These are phyloP conservation scores for Gracilaria gracilis DNA, from an alignment of 23 red algal species.

Conservation along the genomic window DNA sequence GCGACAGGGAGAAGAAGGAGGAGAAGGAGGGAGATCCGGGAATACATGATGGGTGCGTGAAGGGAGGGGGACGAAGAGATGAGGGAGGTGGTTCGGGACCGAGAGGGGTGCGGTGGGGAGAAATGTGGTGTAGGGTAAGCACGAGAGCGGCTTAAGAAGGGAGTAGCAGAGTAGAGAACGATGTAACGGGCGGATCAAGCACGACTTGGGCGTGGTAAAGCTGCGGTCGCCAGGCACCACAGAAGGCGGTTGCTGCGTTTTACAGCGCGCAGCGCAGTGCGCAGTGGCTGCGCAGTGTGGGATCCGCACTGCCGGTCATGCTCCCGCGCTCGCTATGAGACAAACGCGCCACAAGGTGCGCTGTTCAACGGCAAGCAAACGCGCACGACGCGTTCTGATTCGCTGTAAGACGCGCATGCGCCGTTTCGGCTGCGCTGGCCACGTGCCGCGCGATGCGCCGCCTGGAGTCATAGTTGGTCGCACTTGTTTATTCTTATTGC, in stretches of 20 bases:
- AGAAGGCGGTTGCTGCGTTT: background rate
- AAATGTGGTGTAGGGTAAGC: background rate
- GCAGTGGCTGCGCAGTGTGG: too few relatives aligned
- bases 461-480: too few relatives aligned
- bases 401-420: background rate
- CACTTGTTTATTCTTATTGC: background rate
- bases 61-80: background rate
- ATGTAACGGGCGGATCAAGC: background rate
- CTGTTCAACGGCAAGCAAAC: background rate
- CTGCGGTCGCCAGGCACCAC: background rate
- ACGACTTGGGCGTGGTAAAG: too few relatives aligned
- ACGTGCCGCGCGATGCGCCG: background rate
- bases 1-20: background rate
- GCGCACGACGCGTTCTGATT: background rate
- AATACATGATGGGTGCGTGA: background rate
- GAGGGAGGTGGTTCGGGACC: background rate
- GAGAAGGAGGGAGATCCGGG: background rate
- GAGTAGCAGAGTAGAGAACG: background rate
- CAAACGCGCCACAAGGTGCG: too few relatives aligned
- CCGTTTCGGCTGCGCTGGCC: too few relatives aligned
- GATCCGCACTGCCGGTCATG: too few relatives aligned
- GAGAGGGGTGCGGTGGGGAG: background rate
- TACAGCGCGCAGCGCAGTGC: background rate
- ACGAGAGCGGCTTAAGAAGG: background rate
- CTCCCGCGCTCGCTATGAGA: too few relatives aligned